These are phyloP conservation scores for Phyllosticta citriasiana DNA, from an alignment of 2,329 filamentous ascomycete genomes.

Conservation along the genomic window DNA sequence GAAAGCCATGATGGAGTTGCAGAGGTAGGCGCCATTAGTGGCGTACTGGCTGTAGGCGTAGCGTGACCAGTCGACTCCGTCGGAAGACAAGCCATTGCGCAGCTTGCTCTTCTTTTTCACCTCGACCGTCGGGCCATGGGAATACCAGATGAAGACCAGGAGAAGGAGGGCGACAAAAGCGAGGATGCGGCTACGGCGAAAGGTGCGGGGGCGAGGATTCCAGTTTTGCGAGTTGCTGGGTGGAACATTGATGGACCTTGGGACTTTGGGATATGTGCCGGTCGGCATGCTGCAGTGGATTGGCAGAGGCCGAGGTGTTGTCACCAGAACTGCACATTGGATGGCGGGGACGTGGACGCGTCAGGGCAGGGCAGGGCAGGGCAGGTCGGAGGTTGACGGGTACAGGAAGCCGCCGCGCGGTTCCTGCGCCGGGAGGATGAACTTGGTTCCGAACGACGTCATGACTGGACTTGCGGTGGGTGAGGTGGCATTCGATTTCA, in stretches of 20 bases:
- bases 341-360: no score
- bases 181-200: conserved; percentile 22
- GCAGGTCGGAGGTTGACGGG: no score
- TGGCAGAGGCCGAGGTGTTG: neutral
- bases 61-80: conserved; percentile 26
- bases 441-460: neutral
- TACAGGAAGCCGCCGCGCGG: no score
- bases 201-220: conserved; percentile 10
- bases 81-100: conserved; percentile 1
- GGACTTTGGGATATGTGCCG: conserved; percentile 6
- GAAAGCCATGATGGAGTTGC: conserved; percentile 36
- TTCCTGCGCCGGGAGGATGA: neutral
- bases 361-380: no score
- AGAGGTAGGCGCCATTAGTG: conserved; percentile 32
- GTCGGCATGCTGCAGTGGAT: conserved; percentile 7
- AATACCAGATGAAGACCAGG: conserved; percentile 13
- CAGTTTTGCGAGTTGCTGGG: conserved; percentile 4
- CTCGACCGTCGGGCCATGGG: neutral
- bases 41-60: conserved; percentile 36
- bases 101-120: neutral
- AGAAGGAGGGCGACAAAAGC: conserved; percentile 13
- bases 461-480: neutral
- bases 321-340: neutral
- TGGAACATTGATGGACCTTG: conserved; percentile 8
- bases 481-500: no score